Conservation (phyloP, 139 green algal genomes). For the Ettlia oleoabundans region DNA sequence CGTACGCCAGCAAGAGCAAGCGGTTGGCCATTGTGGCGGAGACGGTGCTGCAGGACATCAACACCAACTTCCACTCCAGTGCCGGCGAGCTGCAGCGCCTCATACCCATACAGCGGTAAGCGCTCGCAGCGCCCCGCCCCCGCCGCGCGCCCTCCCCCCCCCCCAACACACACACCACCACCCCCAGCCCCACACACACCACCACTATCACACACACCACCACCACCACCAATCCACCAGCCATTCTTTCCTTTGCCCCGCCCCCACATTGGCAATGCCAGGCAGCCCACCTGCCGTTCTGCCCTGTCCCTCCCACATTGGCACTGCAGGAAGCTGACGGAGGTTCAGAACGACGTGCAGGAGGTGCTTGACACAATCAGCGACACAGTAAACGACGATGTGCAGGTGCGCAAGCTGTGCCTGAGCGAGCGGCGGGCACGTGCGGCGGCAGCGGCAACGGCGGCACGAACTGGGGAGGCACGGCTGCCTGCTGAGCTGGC, state of each 20-base stretch:
- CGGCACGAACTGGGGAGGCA: not conserved
- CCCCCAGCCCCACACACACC: too few species aligned
- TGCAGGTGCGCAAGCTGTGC: slow-evolving; percentile 42
- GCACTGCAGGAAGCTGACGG: slow-evolving; percentile 52
- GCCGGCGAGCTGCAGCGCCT: slow-evolving; percentile 56
- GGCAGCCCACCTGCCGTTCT: not conserved
- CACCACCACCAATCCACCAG: too few species aligned
- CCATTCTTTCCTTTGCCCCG: too few species aligned
- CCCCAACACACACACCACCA: too few species aligned
- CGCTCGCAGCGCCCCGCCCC: not conserved
- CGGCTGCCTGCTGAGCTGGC: not conserved
- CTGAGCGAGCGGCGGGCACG: slow-evolving; percentile 41
- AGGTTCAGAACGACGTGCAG: slow-evolving; percentile 62
- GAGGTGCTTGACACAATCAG: slow-evolving; percentile 55
- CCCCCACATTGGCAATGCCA: too few species aligned
- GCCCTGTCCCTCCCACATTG: not conserved
- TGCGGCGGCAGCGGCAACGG: not conserved
- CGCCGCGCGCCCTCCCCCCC: too few species aligned
- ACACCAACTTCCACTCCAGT: slow-evolving; percentile 33
- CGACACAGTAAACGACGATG: slow-evolving; percentile 47
- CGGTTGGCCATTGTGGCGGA: slow-evolving; percentile 56
- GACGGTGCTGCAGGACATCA: slow-evolving; percentile 56
- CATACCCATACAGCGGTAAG: slow-evolving; percentile 59
- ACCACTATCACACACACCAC: too few species aligned
- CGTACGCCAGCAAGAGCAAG: slow-evolving; percentile 47